Evolutionary conservation across 2,329 filamentous ascomycete species (phyloP), one percentile per base, ranked within the genome.

Genomic region (Cyphellophora attinorum): DNA sequence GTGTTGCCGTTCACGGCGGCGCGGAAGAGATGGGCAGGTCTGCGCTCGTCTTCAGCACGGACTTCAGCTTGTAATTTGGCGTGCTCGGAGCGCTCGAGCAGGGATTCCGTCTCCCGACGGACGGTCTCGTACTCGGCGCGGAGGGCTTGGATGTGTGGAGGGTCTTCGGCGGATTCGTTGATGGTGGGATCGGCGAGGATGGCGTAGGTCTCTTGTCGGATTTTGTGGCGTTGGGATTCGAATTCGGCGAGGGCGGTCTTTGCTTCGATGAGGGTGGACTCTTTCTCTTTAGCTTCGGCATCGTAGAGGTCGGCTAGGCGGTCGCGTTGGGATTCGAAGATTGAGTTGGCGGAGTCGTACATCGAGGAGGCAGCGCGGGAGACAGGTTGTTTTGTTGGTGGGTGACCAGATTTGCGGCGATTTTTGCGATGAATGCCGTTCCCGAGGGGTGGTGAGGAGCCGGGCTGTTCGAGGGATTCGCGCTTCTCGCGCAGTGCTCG

Each of bases 251-350:
- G 55, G 35, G 68, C 66, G 11, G 85, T 65, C 32, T 73, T 73
- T 3, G 79, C 79, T 52, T 83, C 81, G 16, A 70, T 70, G 50
- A 82, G 78, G 3, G 76, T 76, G 12, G 72, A 68, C 25, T 54
- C 49, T 33, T 51, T 52, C 14, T 54, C 50, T 17, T 44, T 44
- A 29, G 50, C 42, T 31, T 53, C 51, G 16, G 39, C 37, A 25
- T 55, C 52, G 33, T 65, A 65, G 31, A 58, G 57, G 13, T 56
- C 50, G 2, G 81, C 75, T 8, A 88, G 65, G 43, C 80, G 77
- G 47, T 78, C 74, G 42, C 85, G 77, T 46, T 83, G 84, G 38
- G 85, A 77, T 5, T 81, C 63, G 40, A 86, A 73, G 5, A 83
- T 65, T 3, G 77, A 72, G 4, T 75, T 74, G 46, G 85, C 80